Conservation (phyloP, 1,284 basidiomycete genomes). For the Porogramme epimiltina region DNA sequence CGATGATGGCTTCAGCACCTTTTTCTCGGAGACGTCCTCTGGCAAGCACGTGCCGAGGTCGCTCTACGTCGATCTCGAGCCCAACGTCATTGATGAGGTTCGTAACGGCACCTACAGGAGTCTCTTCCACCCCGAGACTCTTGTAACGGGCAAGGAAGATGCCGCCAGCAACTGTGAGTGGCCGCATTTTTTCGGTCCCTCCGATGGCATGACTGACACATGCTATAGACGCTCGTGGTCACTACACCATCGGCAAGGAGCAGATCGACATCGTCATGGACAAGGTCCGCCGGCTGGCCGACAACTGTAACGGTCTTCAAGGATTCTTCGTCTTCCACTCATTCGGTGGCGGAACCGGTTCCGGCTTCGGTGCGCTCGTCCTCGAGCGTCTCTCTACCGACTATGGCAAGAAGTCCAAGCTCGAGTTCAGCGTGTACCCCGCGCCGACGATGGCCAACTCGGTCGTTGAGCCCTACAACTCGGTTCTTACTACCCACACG, state of each 20-base stretch:
- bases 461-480: slow-evolving; percentile 99
- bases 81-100: slow-evolving; percentile 97
- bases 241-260: slow-evolving; percentile 99
- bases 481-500: slow-evolving; percentile 97
- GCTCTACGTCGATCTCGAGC: slow-evolving; percentile 96
- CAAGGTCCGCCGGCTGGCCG: slow-evolving; percentile 93
- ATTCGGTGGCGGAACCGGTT: slow-evolving; percentile 99
- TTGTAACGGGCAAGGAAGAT: slow-evolving; percentile 98
- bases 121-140: slow-evolving; percentile 99
- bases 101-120: slow-evolving; percentile 93
- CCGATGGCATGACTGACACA: slow-evolving; percentile 4
- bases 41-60: slow-evolving; percentile 99
- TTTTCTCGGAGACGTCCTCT: slow-evolving; percentile 91
- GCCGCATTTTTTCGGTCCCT: not conserved
- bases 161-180: slow-evolving; percentile 96
- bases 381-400: slow-evolving; percentile 97
- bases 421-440: slow-evolving; percentile 98
- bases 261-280: slow-evolving; percentile 93
- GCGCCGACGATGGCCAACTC: slow-evolving; percentile 95
- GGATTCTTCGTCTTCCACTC: slow-evolving; percentile 99
- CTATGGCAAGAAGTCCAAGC: slow-evolving; percentile 99
- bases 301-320: slow-evolving; percentile 97
- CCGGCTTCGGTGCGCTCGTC: slow-evolving; percentile 97
- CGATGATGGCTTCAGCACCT: slow-evolving; percentile 96
- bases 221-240: slow-evolving; percentile 86